Evolutionary conservation across 2,329 filamentous ascomycete species (phyloP).

Genomic region (Monosporascus sp.): DNA sequence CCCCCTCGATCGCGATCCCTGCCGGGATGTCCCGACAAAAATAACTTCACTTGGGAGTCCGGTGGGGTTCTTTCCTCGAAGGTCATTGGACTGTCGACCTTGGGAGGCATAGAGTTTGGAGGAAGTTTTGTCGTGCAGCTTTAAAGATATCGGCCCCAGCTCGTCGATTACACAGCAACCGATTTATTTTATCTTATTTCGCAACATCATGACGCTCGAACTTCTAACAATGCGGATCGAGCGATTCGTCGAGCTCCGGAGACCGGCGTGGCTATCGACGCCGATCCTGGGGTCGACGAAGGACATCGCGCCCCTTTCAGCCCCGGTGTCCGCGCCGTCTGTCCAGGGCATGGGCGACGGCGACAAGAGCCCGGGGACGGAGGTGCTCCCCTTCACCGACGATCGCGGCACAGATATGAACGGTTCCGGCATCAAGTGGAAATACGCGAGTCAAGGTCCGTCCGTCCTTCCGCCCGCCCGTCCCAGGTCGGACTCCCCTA

Average conservation of each 20-base stretch:
- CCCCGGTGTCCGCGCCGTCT: neutral
- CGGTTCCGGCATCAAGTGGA: constrained; percentile 19
- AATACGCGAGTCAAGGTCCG: constrained; percentile 26
- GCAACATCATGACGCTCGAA: neutral
- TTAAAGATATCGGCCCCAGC: too few species aligned
- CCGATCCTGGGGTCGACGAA: neutral
- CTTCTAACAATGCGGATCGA: neutral
- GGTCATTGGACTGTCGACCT: too few species aligned
- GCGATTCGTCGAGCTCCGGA: neutral
- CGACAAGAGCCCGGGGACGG: neutral
- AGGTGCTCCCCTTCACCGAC: constrained; percentile 5
- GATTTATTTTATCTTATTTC: too few species aligned
- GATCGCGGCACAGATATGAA: constrained; percentile 7
- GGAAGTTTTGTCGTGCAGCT: too few species aligned
- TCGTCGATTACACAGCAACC: too few species aligned
- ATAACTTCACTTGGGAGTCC: too few species aligned
- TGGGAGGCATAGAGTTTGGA: too few species aligned
- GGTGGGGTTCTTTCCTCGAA: too few species aligned
- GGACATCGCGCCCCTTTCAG: neutral
- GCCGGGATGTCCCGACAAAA: too few species aligned
- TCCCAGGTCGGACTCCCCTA: neutral
- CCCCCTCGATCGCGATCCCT: too few species aligned
- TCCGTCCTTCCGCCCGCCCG: neutral
- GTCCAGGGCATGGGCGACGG: neutral
- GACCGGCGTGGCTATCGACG: neutral